phyloP scores from a whole-genome alignment of 129 eudicot species.

The Apium graveolens region DNA sequence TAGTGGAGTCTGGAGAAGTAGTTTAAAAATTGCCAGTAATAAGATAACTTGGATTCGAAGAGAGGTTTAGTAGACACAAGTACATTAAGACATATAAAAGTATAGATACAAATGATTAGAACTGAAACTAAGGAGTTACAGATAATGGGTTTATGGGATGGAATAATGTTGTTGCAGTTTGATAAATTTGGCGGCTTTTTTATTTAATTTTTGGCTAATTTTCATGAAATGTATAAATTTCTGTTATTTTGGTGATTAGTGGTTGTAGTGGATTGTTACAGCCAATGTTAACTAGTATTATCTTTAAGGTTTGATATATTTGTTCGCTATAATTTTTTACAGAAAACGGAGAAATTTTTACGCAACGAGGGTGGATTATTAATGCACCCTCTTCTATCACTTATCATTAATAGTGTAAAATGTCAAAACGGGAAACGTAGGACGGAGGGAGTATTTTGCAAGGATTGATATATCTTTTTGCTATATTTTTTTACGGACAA shows the following conservation, averaged over 20 bases:
- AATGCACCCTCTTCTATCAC: too few species aligned
- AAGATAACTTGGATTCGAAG: slow-evolving; percentile 51
- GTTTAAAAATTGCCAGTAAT: slow-evolving; percentile 4
- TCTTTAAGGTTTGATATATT: background rate
- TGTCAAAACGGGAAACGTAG: too few species aligned
- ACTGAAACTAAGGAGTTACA: background rate
- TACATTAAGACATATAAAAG: slow-evolving; percentile 12
- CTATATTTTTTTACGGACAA: too few species aligned
- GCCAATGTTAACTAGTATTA: background rate
- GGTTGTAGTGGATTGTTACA: background rate
- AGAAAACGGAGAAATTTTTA: too few species aligned
- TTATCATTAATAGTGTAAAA: too few species aligned
- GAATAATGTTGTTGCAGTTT: slow-evolving; percentile 9
- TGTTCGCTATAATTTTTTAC: too few species aligned
- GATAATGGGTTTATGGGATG: slow-evolving; percentile 4
- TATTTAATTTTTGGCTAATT: background rate
- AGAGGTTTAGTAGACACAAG: slow-evolving; percentile 43
- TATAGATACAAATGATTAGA: background rate
- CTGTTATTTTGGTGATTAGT: background rate
- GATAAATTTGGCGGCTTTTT: slow-evolving; percentile 13
- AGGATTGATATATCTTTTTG: too few species aligned
- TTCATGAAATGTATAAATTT: background rate
- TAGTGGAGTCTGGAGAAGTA: slow-evolving; percentile 10
- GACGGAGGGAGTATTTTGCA: too few species aligned
- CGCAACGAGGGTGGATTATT: too few species aligned